These are phyloP conservation scores for Saccharomyces hybrid DNA, from an alignment of 1,139 yeast genomes.

Conservation along the genomic window DNA sequence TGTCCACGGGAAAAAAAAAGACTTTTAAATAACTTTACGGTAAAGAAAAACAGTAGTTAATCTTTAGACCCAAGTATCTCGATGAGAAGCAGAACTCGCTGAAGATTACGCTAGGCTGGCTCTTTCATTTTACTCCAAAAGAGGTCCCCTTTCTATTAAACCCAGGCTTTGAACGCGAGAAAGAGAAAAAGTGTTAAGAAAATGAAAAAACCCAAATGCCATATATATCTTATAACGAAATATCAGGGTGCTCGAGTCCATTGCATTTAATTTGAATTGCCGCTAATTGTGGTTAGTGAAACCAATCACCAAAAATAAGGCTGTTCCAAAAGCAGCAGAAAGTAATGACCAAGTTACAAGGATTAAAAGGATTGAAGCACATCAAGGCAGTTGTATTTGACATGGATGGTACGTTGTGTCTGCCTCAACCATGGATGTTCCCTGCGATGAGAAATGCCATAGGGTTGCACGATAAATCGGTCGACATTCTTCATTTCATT, in stretches of 20 bases:
- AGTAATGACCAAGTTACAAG: background rate
- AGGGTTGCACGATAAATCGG: constrained; percentile 38
- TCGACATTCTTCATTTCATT: constrained; percentile 47
- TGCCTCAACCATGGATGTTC: constrained; percentile 66
- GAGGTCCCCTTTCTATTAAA: background rate
- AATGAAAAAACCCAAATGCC: background rate
- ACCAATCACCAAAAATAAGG: background rate
- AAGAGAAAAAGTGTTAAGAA: background rate
- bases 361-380: constrained; percentile 10
- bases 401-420: constrained; percentile 63
- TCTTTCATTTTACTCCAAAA: background rate
- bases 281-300: background rate
- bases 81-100: background rate
- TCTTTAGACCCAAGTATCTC: background rate
- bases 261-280: background rate
- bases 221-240: background rate
- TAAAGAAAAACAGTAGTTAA: background rate
- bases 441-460: constrained; percentile 51
- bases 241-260: background rate
- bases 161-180: background rate
- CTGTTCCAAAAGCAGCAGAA: background rate
- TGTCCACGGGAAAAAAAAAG: too few species aligned
- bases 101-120: too few species aligned
- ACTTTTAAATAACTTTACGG: too few species aligned
- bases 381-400: constrained; percentile 53